Conservation (phyloP, 192 early-diverging fungal species). For the Gonapodya sp. region DNA sequence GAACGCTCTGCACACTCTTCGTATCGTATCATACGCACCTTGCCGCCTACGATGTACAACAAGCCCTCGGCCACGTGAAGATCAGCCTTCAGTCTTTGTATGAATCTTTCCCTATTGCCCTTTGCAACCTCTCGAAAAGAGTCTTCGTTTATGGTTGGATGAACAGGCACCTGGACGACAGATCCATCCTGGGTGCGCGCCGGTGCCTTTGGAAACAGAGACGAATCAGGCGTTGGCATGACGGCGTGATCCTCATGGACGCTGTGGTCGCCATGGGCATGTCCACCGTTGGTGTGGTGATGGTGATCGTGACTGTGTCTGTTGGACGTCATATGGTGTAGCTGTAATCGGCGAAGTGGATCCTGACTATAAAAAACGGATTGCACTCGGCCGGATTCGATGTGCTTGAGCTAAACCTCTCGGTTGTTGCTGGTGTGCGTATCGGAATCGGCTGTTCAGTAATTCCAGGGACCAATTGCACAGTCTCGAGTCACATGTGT, state of each 20-base stretch:
- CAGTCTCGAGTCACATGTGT: too few species aligned
- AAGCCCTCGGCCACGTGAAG: background rate
- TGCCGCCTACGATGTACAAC: background rate
- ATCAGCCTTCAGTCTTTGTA: background rate
- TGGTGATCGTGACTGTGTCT: background rate
- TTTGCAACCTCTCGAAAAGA: background rate
- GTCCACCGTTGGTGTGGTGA: background rate
- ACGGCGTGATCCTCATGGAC: background rate
- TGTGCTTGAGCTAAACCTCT: too few species aligned
- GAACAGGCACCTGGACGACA: background rate
- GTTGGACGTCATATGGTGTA: too few species aligned
- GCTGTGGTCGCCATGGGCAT: background rate
- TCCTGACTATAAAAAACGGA: too few species aligned
- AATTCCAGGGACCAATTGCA: too few species aligned
- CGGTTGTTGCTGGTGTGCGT: too few species aligned
- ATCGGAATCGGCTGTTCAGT: too few species aligned
- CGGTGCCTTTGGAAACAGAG: background rate
- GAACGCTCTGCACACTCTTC: too few species aligned
- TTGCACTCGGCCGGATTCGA: too few species aligned
- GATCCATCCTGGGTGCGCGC: background rate
- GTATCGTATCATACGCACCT: too few species aligned
- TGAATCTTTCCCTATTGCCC: background rate
- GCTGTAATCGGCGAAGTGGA: too few species aligned
- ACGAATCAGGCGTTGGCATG: background rate
- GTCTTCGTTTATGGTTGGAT: background rate